These are phyloP conservation scores for Cladobotryum mycophilum DNA, from an alignment of 2,329 filamentous ascomycete genomes.

Conservation along the genomic window DNA sequence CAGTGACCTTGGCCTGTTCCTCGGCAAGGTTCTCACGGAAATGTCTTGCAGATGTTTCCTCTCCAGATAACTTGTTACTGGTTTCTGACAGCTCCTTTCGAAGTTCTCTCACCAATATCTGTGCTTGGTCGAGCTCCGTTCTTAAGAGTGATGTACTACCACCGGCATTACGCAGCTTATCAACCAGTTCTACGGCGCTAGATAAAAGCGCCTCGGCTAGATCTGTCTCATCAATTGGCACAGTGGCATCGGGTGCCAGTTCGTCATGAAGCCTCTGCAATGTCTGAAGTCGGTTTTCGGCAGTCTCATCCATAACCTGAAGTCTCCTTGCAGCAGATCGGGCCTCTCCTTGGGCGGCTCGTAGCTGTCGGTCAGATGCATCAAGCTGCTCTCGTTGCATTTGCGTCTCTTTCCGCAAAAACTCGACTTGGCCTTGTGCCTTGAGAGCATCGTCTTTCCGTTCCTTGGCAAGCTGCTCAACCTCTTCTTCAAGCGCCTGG, in stretches of 20 bases:
- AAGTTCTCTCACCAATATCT: constrained; percentile 47
- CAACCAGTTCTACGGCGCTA: constrained; percentile 51
- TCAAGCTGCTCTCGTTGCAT: constrained; percentile 55
- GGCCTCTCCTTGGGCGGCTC: constrained; percentile 48
- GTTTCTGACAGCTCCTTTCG: constrained; percentile 51
- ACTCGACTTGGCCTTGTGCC: constrained; percentile 56
- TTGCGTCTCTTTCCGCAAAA: constrained; percentile 53
- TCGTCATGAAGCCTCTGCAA: constrained; percentile 55
- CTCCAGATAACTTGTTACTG: constrained; percentile 44
- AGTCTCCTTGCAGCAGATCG: constrained; percentile 46
- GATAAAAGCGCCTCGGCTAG: constrained; percentile 55
- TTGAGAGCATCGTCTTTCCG: constrained; percentile 52
- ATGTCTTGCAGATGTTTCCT: constrained; percentile 46
- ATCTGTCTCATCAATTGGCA: constrained; percentile 51
- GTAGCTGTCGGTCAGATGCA: constrained; percentile 51
- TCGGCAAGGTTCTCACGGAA: constrained; percentile 48
- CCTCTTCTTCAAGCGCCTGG: constrained; percentile 61
- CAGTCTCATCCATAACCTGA: constrained; percentile 43
- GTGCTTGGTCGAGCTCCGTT: constrained; percentile 56
- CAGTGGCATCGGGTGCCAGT: constrained; percentile 45
- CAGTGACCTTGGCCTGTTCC: constrained; percentile 47
- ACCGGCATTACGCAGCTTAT: constrained; percentile 55
- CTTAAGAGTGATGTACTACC: constrained; percentile 53
- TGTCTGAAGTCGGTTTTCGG: constrained; percentile 45
- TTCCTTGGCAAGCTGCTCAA: constrained; percentile 57